phyloP scores from a whole-genome alignment of 1,284 basidiomycete genomes.

The Meira nashicola region DNA sequence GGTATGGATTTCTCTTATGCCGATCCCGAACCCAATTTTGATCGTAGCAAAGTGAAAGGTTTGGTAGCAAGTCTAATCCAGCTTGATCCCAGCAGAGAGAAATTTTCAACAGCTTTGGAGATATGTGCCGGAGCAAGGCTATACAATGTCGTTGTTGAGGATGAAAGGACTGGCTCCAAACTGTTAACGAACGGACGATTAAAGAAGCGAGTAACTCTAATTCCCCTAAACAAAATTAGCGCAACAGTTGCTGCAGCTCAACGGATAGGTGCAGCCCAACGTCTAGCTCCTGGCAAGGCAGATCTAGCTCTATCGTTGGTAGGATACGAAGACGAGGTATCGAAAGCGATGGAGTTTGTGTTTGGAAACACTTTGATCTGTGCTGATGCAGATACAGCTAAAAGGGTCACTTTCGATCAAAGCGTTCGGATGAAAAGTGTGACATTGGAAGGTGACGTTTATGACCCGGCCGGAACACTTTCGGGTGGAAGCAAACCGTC shows the following conservation, averaged over 20 bases:
- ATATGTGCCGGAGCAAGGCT: slow-evolving; percentile 84
- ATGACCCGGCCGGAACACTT: slow-evolving; percentile 90
- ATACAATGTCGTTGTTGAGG: slow-evolving; percentile 77
- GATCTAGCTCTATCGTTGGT: slow-evolving; percentile 81
- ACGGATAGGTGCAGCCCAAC: slow-evolving; percentile 72
- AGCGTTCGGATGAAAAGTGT: slow-evolving; percentile 74
- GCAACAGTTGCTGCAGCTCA: slow-evolving; percentile 64
- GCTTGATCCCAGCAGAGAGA: slow-evolving; percentile 63
- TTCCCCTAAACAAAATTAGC: slow-evolving; percentile 88
- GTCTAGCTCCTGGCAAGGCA: slow-evolving; percentile 76
- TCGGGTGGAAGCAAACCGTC: slow-evolving; percentile 83
- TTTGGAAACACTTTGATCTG: slow-evolving; percentile 92
- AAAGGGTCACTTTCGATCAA: slow-evolving; percentile 78
- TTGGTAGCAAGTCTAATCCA: slow-evolving; percentile 64
- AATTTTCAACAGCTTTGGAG: slow-evolving; percentile 84
- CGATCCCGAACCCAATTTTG: slow-evolving; percentile 74
- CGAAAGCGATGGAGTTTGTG: slow-evolving; percentile 84
- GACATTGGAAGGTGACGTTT: slow-evolving; percentile 89
- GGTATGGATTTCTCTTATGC: slow-evolving; percentile 79
- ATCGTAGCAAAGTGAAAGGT: slow-evolving; percentile 82
- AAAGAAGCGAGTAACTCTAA: slow-evolving; percentile 84
- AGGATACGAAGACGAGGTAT: slow-evolving; percentile 76
- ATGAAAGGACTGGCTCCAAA: slow-evolving; percentile 80
- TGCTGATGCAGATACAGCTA: slow-evolving; percentile 80
- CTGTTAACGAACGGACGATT: slow-evolving; percentile 77